phyloP scores from a whole-genome alignment of 345 rosid species.

The Leavenworthia alabamica region DNA sequence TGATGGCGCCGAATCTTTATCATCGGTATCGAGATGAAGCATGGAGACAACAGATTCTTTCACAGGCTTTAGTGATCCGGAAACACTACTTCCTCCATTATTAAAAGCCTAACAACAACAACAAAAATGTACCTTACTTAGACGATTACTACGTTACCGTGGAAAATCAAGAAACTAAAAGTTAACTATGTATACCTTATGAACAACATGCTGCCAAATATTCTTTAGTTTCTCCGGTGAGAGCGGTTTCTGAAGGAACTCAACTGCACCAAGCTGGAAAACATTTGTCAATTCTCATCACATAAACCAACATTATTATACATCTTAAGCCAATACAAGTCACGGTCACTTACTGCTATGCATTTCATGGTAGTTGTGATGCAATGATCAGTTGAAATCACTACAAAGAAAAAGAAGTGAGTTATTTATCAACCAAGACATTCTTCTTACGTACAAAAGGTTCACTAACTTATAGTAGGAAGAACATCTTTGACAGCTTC shows the following conservation, averaged over 20 bases:
- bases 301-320: neutral
- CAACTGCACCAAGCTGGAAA: constrained; percentile 94
- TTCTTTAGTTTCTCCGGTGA: constrained; percentile 75
- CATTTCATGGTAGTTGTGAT: constrained; percentile 85
- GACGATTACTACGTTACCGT: neutral
- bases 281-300: constrained; percentile 27
- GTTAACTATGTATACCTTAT: constrained; percentile 52
- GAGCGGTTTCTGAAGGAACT: constrained; percentile 82
- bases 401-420: too few species aligned
- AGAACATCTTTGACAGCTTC: constrained; percentile 77
- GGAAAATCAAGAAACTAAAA: neutral
- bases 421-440: too few species aligned
- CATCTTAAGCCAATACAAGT: constrained; percentile 1
- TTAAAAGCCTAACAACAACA: constrained; percentile 64
- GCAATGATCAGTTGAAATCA: constrained; percentile 73
- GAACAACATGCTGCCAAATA: constrained; percentile 97
- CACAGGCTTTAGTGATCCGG: constrained; percentile 60
- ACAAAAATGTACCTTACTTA: neutral
- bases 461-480: constrained; percentile 56
- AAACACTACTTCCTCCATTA: constrained; percentile 42
- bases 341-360: constrained; percentile 63
- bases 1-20: constrained; percentile 64
- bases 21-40: constrained; percentile 47
- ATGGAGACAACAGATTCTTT: constrained; percentile 62
- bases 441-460: too few species aligned